Evolutionary conservation across 371 early-diverging fungal species (phyloP).

Genomic region (Phascolomyces articulosus): DNA sequence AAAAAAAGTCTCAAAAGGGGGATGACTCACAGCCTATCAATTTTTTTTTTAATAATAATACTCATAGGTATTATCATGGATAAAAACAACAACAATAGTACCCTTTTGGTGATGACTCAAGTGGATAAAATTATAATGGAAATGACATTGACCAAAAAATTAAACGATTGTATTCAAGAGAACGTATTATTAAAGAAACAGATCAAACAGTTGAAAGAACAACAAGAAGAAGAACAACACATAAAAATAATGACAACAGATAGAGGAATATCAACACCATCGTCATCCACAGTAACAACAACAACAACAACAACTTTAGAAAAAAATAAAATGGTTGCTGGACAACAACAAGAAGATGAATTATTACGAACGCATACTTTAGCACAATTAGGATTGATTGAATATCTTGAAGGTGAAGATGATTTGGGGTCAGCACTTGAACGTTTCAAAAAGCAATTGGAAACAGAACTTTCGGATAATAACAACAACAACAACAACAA

Average conservation of each 20-base stretch:
- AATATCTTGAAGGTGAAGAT: constrained; percentile 44
- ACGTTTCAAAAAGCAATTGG: constrained; percentile 40
- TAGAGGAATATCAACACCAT: no score
- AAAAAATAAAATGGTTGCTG: background rate
- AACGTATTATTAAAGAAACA: background rate
- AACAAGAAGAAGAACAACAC: background rate
- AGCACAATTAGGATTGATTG: constrained; percentile 40
- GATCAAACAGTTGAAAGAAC: background rate
- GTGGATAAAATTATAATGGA: constrained; percentile 12
- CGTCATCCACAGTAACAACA: background rate
- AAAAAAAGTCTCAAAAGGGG: no score
- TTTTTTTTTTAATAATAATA: background rate
- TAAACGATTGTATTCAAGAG: background rate
- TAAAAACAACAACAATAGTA: background rate
- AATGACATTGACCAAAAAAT: background rate
- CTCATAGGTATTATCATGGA: background rate
- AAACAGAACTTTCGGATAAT: constrained; percentile 15
- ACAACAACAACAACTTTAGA: background rate
- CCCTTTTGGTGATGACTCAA: background rate
- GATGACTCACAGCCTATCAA: background rate
- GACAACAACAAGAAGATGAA: constrained; percentile 23
- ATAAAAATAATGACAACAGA: no score
- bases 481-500: constrained; percentile 1
- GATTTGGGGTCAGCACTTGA: constrained; percentile 33
- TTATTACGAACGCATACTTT: constrained; percentile 33